Evolutionary conservation across 2,329 filamentous ascomycete species (phyloP).

Genomic region (Dichotomopilus funicola): DNA sequence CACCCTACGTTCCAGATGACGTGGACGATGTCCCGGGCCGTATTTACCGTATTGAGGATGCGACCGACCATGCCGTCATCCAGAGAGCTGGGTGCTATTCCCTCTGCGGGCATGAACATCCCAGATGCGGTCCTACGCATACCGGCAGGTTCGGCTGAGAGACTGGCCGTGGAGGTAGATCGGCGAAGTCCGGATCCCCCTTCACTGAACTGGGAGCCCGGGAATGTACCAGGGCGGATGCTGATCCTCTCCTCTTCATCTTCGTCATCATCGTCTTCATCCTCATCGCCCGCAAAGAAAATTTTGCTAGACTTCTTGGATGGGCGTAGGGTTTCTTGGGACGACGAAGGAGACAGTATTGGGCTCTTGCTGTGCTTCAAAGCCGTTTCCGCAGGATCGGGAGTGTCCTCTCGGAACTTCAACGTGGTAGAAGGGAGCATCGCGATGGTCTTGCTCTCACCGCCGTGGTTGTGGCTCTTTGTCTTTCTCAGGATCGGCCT

Average conservation of each 20-base stretch:
- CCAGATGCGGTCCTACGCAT: conserved; percentile 76
- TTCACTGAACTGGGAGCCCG: conserved; percentile 19
- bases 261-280: conserved; percentile 52
- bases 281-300: conserved; percentile 55
- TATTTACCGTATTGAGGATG: conserved; percentile 75
- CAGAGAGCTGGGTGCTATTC: conserved; percentile 55
- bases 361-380: conserved; percentile 57
- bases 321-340: conserved; percentile 74
- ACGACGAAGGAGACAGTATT: conserved; percentile 64
- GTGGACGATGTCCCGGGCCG: conserved; percentile 62
- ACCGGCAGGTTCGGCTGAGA: conserved; percentile 49
- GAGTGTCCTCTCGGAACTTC: conserved; percentile 74
- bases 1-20: conserved; percentile 67
- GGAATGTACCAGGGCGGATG: conserved; percentile 17
- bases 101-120: conserved; percentile 86
- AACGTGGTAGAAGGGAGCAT: conserved; percentile 81
- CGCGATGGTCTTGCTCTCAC: conserved; percentile 77
- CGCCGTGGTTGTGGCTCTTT: conserved; percentile 32
- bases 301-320: conserved; percentile 60
- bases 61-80: conserved; percentile 65
- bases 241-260: conserved; percentile 25
- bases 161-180: conserved; percentile 42
- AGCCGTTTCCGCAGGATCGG: conserved; percentile 56
- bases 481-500: conserved; percentile 44
- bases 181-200: conserved; percentile 35